These are phyloP conservation scores for Candida coquimbonensis DNA, from an alignment of 805 yeast genomes.

Conservation along the genomic window DNA sequence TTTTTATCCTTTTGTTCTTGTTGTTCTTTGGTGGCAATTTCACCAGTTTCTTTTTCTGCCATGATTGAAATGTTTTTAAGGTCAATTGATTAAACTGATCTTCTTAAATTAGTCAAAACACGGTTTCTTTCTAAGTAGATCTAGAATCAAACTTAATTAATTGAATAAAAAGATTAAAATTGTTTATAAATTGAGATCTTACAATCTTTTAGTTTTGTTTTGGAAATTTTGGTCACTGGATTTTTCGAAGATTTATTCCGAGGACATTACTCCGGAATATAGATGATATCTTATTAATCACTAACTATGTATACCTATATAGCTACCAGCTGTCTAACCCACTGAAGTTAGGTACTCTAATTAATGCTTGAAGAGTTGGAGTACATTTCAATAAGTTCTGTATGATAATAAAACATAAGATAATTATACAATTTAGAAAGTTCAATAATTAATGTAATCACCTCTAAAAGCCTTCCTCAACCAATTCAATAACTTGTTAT, in stretches of 20 bases:
- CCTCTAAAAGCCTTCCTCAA: conserved; percentile 52
- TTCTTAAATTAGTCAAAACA: too few species aligned
- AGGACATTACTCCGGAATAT: neutral
- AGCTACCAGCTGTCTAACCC: too few species aligned
- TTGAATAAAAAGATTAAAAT: neutral
- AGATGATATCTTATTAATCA: too few species aligned
- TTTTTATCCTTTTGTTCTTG: conserved; percentile 9
- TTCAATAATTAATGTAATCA: conserved; percentile 17
- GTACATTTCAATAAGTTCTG: too few species aligned
- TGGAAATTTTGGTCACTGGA: conserved; percentile 5
- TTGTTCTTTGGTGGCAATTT: conserved; percentile 22
- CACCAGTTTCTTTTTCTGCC: conserved; percentile 16
- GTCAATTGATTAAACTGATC: neutral
- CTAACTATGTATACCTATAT: too few species aligned
- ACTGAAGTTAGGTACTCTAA: too few species aligned
- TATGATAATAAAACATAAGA: too few species aligned
- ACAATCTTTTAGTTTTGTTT: neutral
- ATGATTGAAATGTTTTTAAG: neutral
- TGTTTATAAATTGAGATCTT: neutral
- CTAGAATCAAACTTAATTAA: neutral
- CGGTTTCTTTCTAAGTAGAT: too few species aligned
- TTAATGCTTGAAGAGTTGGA: too few species aligned
- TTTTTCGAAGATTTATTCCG: conserved; percentile 1
- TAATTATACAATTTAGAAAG: too few species aligned
- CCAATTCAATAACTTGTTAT: conserved; percentile 64